Conservation (phyloP, 2,329 filamentous ascomycete genomes). For the Penicillium sp. region DNA sequence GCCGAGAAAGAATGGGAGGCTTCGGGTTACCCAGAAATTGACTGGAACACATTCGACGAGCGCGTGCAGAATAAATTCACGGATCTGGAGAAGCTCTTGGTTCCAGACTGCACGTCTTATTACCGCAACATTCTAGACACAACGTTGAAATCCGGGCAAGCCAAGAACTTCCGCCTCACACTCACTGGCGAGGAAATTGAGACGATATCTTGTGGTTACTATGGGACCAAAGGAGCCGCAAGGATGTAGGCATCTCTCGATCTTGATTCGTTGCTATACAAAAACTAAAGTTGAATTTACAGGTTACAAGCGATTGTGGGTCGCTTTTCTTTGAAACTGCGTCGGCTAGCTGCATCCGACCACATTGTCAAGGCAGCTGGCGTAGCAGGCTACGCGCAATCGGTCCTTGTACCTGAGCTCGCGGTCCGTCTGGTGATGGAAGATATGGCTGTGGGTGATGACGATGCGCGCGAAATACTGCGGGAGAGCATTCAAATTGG, state of each 20-base stretch:
- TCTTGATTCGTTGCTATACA: background rate
- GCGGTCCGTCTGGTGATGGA: slow-evolving; percentile 57
- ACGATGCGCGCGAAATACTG: slow-evolving; percentile 56
- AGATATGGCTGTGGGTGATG: slow-evolving; percentile 52
- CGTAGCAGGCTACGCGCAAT: slow-evolving; percentile 67
- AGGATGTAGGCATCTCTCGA: slow-evolving; percentile 55
- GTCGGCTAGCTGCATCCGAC: slow-evolving; percentile 62
- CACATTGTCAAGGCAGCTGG: slow-evolving; percentile 65
- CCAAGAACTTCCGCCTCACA: slow-evolving; percentile 59
- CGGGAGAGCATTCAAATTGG: slow-evolving; percentile 66
- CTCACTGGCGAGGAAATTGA: slow-evolving; percentile 45
- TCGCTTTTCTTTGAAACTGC: slow-evolving; percentile 59
- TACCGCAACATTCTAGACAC: slow-evolving; percentile 59
- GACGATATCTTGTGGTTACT: slow-evolving; percentile 73
- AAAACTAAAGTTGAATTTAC: background rate
- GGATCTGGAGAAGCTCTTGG: slow-evolving; percentile 59
- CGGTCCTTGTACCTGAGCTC: slow-evolving; percentile 73
- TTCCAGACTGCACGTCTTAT: slow-evolving; percentile 52
- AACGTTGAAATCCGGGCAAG: slow-evolving; percentile 57
- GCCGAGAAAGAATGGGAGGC: slow-evolving; percentile 52
- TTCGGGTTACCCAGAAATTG: slow-evolving; percentile 66
- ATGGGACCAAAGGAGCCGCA: slow-evolving; percentile 71
- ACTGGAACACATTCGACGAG: slow-evolving; percentile 62
- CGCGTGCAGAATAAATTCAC: slow-evolving; percentile 59
- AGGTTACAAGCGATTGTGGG: slow-evolving; percentile 59